Evolutionary conservation across 768 basidiomycete species (phyloP).

Genomic region (Gloeopeniophorella convolvens): DNA sequence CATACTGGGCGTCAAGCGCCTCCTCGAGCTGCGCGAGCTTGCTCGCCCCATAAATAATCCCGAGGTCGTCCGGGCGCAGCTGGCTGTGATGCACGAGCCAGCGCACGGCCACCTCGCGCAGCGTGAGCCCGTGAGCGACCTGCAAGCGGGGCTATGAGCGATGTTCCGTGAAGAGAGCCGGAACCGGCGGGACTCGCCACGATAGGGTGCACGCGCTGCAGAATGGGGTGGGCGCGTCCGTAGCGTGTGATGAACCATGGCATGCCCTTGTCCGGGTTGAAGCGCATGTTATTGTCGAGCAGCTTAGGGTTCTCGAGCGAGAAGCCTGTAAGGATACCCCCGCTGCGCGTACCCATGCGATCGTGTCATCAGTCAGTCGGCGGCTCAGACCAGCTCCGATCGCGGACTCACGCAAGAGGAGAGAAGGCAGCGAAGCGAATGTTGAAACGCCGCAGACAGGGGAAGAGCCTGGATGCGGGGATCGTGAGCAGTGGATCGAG

Average conservation of each 20-base stretch:
- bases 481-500: neutral
- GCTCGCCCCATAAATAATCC: slow-evolving; percentile 36
- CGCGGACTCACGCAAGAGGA: slow-evolving; percentile 24
- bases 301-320: neutral
- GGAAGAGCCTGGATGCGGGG: slow-evolving; percentile 16
- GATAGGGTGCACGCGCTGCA: neutral
- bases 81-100: slow-evolving; percentile 38
- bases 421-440: slow-evolving; percentile 30
- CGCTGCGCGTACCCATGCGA: too few relatives aligned
- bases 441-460: slow-evolving; percentile 24
- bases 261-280: neutral
- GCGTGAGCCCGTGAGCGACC: slow-evolving; percentile 28
- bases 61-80: slow-evolving; percentile 26
- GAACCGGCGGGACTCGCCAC: neutral
- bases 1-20: slow-evolving; percentile 17
- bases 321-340: slow-evolving; percentile 25
- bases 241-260: neutral
- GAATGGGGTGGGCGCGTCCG: neutral
- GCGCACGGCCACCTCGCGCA: slow-evolving; percentile 35
- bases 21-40: slow-evolving; percentile 32
- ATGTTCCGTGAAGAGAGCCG: neutral
- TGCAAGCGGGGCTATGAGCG: slow-evolving; percentile 24
- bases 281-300: neutral
- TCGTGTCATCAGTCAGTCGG: neutral
- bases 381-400: neutral